These are phyloP conservation scores for Linum tenue DNA, from an alignment of 345 rosid species.

Conservation along the genomic window DNA sequence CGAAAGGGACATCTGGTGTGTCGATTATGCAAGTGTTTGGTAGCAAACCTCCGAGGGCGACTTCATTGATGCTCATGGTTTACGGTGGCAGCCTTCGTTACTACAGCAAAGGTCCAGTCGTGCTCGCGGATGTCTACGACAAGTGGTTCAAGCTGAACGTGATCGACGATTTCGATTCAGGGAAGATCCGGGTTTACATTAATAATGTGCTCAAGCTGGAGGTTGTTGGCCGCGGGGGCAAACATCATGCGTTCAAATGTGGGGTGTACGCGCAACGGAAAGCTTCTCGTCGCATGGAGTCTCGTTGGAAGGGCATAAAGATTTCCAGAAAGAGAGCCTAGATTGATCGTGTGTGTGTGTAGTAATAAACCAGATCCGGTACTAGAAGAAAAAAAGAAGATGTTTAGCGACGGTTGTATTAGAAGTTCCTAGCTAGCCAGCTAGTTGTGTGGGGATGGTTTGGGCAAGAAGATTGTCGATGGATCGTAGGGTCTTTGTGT, in stretches of 20 bases:
- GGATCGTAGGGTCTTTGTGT: too few species aligned
- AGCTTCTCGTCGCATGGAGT: conserved; percentile 19
- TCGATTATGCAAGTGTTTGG: neutral
- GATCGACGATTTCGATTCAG: conserved; percentile 19
- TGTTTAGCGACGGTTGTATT: too few species aligned
- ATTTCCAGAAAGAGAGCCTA: conserved; percentile 1
- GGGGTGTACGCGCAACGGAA: conserved; percentile 21
- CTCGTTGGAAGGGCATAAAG: conserved; percentile 21
- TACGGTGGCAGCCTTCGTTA: neutral
- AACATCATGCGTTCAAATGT: conserved; percentile 19
- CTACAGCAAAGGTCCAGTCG: neutral
- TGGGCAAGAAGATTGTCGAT: too few species aligned
- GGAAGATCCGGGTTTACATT: conserved; percentile 12
- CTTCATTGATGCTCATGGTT: neutral
- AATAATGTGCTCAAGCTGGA: conserved; percentile 7
- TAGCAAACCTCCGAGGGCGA: neutral
- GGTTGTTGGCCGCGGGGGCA: conserved; percentile 16
- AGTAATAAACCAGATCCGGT: too few species aligned
- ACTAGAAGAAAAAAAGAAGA: too few species aligned
- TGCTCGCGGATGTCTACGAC: neutral
- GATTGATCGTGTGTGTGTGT: neutral
- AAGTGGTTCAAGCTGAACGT: conserved; percentile 23
- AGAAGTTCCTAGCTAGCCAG: too few species aligned
- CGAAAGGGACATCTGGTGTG: neutral
- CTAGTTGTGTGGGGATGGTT: too few species aligned